Percentiles rank a stretch among this genome's conserved stretches.
phyloP scores from a whole-genome alignment of 1,139 yeast species.

The Scheffersomyces segobiensis region DNA sequence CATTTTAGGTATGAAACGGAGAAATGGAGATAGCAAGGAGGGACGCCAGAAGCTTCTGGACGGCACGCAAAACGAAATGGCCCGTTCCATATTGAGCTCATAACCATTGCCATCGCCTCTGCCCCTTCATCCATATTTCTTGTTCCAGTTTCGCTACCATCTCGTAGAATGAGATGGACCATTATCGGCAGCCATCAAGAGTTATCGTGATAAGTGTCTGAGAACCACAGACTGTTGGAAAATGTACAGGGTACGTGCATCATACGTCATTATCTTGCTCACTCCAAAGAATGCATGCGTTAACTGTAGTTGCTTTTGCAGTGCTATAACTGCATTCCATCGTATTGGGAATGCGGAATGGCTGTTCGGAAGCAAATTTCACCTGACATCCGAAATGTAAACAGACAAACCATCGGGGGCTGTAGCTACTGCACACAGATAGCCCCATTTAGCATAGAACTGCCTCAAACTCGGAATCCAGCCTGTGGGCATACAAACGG shows the following conservation, averaged over 20 bases:
- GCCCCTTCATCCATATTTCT: neutral
- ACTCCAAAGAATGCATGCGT: neutral
- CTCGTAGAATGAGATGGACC: neutral
- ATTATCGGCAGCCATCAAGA: neutral
- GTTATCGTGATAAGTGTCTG: neutral
- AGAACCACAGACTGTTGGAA: neutral
- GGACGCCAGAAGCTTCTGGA: neutral
- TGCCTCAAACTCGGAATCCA: neutral
- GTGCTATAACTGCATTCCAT: neutral
- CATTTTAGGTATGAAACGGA: neutral
- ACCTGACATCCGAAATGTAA: neutral
- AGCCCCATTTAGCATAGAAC: neutral
- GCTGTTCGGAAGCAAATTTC: neutral
- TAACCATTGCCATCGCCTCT: neutral
- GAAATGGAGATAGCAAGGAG: too few species aligned
- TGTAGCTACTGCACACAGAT: neutral
- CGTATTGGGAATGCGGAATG: neutral
- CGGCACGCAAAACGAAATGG: neutral
- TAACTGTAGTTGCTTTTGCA: neutral
- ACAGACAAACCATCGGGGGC: neutral
- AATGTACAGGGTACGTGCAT: neutral
- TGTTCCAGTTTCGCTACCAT: neutral
- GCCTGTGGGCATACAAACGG: neutral
- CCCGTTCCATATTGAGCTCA: neutral
- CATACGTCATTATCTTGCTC: neutral